Evolutionary conservation across 2,329 filamentous ascomycete species (phyloP).

Genomic region (Sordariomycetes sp.): DNA sequence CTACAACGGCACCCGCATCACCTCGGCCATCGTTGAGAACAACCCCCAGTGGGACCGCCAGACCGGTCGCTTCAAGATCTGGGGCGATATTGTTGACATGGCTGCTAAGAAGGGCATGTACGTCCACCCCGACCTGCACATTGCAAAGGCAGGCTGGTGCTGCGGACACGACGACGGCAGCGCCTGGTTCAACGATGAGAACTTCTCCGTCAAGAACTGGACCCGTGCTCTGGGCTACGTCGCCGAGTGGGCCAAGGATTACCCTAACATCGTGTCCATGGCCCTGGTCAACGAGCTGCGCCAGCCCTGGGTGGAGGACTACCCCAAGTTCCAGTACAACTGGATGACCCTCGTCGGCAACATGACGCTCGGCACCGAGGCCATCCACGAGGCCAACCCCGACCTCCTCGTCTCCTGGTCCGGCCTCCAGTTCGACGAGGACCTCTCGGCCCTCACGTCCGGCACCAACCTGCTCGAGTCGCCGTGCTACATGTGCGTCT

Average conservation of each 20-base stretch:
- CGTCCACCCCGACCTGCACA: conserved; percentile 30
- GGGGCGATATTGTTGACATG: conserved; percentile 7
- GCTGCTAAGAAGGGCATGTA: conserved; percentile 20
- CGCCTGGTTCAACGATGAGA: conserved; percentile 44
- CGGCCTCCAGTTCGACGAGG: conserved; percentile 39
- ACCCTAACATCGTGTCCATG: conserved; percentile 14
- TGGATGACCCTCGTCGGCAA: conserved; percentile 46
- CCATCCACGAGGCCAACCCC: conserved; percentile 40
- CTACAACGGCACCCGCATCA: conserved; percentile 36
- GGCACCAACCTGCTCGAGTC: conserved; percentile 8
- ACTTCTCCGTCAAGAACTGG: conserved; percentile 46
- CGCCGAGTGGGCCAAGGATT: conserved; percentile 28
- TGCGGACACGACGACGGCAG: conserved; percentile 40
- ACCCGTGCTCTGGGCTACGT: conserved; percentile 44
- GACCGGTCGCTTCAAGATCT: conserved; percentile 10
- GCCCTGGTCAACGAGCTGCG: conserved; percentile 9
- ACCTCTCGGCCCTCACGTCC: conserved; percentile 8
- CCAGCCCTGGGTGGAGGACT: conserved; percentile 9
- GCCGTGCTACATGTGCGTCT: conserved; percentile 11
- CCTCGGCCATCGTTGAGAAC: conserved; percentile 33
- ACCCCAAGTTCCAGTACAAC: conserved; percentile 33
- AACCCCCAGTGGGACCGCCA: conserved; percentile 30
- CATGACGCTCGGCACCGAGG: conserved; percentile 33
- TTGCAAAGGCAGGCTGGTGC: conserved; percentile 31
- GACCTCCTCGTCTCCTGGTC: conserved; percentile 45